phyloP scores from a whole-genome alignment of 2,329 filamentous ascomycete species.

The Thyridium curvatum region DNA sequence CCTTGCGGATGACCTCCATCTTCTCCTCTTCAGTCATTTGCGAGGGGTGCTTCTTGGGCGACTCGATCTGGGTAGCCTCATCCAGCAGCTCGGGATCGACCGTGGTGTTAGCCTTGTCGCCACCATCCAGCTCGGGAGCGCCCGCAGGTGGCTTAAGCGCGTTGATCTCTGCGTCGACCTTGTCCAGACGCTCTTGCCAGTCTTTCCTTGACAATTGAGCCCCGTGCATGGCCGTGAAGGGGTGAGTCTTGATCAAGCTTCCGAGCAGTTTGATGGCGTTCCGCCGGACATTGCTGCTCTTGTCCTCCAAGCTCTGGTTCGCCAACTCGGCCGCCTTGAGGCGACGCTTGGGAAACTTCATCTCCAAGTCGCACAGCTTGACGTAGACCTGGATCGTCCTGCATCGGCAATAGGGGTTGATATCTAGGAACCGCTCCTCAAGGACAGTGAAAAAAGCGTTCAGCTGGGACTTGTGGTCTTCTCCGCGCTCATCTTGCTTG shows the following conservation, averaged over 20 bases:
- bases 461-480: slow-evolving; percentile 91
- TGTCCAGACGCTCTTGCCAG: slow-evolving; percentile 76
- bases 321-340: slow-evolving; percentile 85
- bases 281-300: slow-evolving; percentile 92
- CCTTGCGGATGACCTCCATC: slow-evolving; percentile 66
- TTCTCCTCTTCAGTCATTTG: slow-evolving; percentile 77
- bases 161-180: slow-evolving; percentile 76
- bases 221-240: slow-evolving; percentile 86
- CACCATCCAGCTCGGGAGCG: slow-evolving; percentile 66
- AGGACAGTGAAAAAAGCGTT: slow-evolving; percentile 96
- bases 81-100: slow-evolving; percentile 77
- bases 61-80: slow-evolving; percentile 77
- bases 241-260: slow-evolving; percentile 86
- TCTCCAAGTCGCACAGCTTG: slow-evolving; percentile 87
- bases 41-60: slow-evolving; percentile 54
- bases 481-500: slow-evolving; percentile 82
- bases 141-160: slow-evolving; percentile 72
- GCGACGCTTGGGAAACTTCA: slow-evolving; percentile 88
- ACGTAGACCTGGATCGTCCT: slow-evolving; percentile 89
- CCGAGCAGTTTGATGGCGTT: slow-evolving; percentile 92
- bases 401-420: slow-evolving; percentile 94
- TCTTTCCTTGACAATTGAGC: slow-evolving; percentile 79
- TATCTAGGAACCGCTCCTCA: slow-evolving; percentile 90
- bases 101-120: slow-evolving; percentile 58
- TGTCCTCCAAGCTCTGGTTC: slow-evolving; percentile 86